A percentile compares a stretch with the other conserved stretches of the same genome.
Conservation (phyloP, 2,329 filamentous ascomycete species). For the Verticillium albo-atrum region DNA sequence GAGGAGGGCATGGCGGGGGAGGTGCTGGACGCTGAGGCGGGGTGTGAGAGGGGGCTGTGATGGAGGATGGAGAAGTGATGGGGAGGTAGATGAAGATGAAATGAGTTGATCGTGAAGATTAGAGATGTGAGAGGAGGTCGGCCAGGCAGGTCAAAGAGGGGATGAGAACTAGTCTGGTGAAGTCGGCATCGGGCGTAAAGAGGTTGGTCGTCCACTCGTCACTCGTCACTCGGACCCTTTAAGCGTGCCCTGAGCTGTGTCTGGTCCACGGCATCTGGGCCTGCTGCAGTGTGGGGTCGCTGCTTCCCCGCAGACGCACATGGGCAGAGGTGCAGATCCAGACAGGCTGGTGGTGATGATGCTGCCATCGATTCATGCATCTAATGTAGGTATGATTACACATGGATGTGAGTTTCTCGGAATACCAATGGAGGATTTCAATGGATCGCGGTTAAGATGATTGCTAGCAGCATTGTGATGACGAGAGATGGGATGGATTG, state of each 20-base stretch:
- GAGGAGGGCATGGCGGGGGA: conserved; percentile 8
- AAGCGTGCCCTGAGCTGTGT: background rate
- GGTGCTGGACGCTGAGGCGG: background rate
- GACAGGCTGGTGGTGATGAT: conserved; percentile 1
- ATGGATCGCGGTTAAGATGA: too few species aligned
- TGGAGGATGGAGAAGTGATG: background rate
- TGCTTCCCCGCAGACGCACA: conserved; percentile 1
- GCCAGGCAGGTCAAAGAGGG: background rate
- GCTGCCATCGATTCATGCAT: too few species aligned
- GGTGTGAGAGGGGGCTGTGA: background rate
- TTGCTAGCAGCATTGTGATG: too few species aligned
- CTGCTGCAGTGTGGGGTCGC: background rate
- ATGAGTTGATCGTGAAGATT: background rate
- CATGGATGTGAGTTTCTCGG: too few species aligned
- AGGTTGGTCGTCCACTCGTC: background rate
- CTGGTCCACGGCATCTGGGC: background rate
- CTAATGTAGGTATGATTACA: too few species aligned
- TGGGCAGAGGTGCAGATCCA: background rate
- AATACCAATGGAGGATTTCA: background rate
- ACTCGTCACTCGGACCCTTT: background rate
- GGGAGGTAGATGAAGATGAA: background rate
- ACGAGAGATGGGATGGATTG: too few species aligned
- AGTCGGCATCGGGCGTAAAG: background rate
- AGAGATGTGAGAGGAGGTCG: background rate
- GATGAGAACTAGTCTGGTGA: background rate